Conservation (phyloP, 1,139 yeast species). For the Geotrichum aggregatum region DNA sequence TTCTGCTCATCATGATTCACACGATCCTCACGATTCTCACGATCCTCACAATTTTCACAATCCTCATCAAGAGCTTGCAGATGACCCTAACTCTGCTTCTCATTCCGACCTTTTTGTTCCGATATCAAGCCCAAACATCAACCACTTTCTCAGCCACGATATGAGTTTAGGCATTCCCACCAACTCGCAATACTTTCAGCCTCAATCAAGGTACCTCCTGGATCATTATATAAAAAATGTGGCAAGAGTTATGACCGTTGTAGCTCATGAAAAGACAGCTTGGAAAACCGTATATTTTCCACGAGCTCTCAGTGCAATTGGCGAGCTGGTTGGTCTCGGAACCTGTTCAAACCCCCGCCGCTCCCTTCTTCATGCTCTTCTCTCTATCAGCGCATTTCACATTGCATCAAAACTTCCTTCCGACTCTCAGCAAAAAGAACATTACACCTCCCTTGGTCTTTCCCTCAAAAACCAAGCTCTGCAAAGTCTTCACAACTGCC, state of each 20-base stretch:
- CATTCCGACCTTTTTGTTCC: constrained; percentile 16
- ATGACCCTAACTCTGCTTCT: background rate
- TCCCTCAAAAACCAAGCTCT: constrained; percentile 72
- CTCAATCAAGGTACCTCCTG: constrained; percentile 52
- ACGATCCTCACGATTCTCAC: no score
- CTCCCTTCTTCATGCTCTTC: constrained; percentile 70
- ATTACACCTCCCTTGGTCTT: constrained; percentile 67
- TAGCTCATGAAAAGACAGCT: constrained; percentile 75
- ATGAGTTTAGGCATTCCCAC: constrained; percentile 40
- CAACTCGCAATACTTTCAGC: constrained; percentile 54
- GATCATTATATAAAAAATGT: constrained; percentile 75
- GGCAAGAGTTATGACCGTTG: constrained; percentile 84
- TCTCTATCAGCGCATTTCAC: constrained; percentile 81
- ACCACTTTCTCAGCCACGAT: constrained; percentile 17
- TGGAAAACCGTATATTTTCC: constrained; percentile 86
- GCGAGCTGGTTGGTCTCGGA: constrained; percentile 74
- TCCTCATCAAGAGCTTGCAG: background rate
- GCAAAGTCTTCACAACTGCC: constrained; percentile 59
- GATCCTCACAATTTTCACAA: no score
- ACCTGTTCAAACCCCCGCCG: constrained; percentile 71
- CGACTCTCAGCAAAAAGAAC: constrained; percentile 61
- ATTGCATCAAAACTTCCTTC: constrained; percentile 65
- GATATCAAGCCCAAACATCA: constrained; percentile 12
- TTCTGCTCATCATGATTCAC: background rate
- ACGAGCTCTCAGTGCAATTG: constrained; percentile 72